Percentiles rank a stretch among this genome's conserved stretches.
Conservation (phyloP, 768 basidiomycete species). For the Lactarius sanguifluus region DNA sequence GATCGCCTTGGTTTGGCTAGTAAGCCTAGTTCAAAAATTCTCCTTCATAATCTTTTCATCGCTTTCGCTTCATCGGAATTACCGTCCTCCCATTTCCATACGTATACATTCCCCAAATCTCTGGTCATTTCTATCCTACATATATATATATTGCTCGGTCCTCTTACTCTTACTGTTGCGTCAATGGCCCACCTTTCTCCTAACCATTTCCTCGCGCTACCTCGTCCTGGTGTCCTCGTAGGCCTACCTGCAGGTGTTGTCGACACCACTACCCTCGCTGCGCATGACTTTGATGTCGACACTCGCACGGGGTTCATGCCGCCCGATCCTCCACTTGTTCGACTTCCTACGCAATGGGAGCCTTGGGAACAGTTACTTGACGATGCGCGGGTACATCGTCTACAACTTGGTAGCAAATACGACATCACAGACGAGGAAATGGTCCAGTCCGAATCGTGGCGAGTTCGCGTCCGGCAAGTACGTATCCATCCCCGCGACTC, state of each 20-base stretch:
- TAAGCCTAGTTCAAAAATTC: neutral
- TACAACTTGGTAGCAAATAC: conserved; percentile 52
- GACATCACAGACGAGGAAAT: conserved; percentile 36
- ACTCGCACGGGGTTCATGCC: conserved; percentile 91
- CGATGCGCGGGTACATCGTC: conserved; percentile 44
- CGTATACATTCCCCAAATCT: neutral
- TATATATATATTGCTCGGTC: neutral
- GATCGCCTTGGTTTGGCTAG: neutral
- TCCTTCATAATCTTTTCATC: neutral
- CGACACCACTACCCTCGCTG: conserved; percentile 41
- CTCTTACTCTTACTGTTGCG: neutral
- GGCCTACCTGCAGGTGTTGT: conserved; percentile 34
- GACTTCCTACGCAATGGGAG: conserved; percentile 63
- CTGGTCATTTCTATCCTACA: neutral
- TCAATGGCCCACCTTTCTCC: conserved; percentile 26
- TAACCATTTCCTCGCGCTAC: conserved; percentile 39
- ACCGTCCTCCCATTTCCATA: neutral
- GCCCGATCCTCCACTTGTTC: conserved; percentile 62
- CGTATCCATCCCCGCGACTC: conserved; percentile 24
- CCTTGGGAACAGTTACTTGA: conserved; percentile 69
- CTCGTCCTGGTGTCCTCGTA: conserved; percentile 36
- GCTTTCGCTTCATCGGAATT: neutral
- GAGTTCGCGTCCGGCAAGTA: conserved; percentile 42
- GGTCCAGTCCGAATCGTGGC: conserved; percentile 43
- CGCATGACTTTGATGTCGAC: conserved; percentile 79